Percentiles rank a stretch among this genome's conserved stretches.
These are phyloP conservation scores for Daldinia sp. DNA, from an alignment of 2,329 filamentous ascomycete genomes.

Conservation along the genomic window DNA sequence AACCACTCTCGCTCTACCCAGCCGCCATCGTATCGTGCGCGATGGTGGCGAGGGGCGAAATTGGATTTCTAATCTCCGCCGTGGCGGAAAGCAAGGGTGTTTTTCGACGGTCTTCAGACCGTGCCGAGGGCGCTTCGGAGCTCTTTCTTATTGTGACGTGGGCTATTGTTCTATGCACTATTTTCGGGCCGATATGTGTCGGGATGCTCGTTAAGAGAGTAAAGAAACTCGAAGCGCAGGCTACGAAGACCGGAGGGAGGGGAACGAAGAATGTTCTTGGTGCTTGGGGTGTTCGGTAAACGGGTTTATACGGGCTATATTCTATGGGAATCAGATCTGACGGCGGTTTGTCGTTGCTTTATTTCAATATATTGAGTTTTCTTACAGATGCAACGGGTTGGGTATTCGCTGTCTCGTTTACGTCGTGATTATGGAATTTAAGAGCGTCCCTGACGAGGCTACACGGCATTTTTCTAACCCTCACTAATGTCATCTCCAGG, in stretches of 20 bases:
- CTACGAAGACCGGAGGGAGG: constrained; percentile 9
- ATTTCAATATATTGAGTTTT: too few species aligned
- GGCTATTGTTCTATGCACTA: constrained; percentile 64
- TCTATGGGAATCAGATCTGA: neutral
- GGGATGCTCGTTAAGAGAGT: constrained; percentile 57
- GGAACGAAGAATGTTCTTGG: constrained; percentile 39
- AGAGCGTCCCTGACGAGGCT: too few species aligned
- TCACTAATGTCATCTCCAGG: neutral
- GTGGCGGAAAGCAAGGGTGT: constrained; percentile 65
- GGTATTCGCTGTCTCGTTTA: too few species aligned
- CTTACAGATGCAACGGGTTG: too few species aligned
- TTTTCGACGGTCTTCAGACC: constrained; percentile 45
- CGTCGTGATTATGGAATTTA: too few species aligned
- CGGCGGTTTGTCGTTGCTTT: too few species aligned
- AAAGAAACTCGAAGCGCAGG: constrained; percentile 45
- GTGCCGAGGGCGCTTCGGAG: constrained; percentile 43
- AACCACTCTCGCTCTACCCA: constrained; percentile 71
- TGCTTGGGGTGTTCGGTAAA: constrained; percentile 42
- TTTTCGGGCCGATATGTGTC: constrained; percentile 58
- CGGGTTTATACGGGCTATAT: neutral
- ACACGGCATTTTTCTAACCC: too few species aligned
- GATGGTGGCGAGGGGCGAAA: constrained; percentile 83
- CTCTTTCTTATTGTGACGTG: constrained; percentile 63
- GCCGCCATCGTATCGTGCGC: constrained; percentile 69
- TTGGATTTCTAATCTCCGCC: constrained; percentile 78